phyloP scores from a whole-genome alignment of 768 basidiomycete genomes.

The Rhizopogon sp. region DNA sequence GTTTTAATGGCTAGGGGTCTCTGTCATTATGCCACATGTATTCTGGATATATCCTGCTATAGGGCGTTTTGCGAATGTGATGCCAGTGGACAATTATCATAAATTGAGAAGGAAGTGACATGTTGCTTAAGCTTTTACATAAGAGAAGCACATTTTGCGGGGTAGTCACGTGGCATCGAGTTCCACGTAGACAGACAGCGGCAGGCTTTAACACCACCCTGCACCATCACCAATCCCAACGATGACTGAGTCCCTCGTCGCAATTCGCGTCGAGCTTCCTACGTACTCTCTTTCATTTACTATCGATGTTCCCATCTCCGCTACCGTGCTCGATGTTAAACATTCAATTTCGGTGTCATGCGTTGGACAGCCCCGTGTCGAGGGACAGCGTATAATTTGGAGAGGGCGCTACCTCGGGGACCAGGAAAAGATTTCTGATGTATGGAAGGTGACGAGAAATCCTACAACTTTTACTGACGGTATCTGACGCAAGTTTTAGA shows the following conservation, averaged over 20 bases:
- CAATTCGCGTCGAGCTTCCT: constrained; percentile 70
- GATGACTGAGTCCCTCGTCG: constrained; percentile 26
- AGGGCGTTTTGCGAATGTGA: background rate
- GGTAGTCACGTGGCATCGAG: constrained; percentile 20
- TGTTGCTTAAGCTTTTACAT: too few species aligned
- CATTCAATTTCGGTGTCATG: constrained; percentile 56
- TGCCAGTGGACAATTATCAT: too few species aligned
- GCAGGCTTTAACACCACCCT: background rate
- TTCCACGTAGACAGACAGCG: constrained; percentile 21
- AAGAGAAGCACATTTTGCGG: background rate
- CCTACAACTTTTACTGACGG: background rate
- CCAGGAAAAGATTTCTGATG: constrained; percentile 55
- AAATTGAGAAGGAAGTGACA: too few species aligned
- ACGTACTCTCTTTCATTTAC: constrained; percentile 64
- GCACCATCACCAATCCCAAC: constrained; percentile 1
- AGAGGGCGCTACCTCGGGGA: constrained; percentile 63
- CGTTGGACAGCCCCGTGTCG: constrained; percentile 56
- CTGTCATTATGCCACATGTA: background rate
- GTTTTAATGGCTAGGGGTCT: constrained; percentile 24
- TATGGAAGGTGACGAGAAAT: constrained; percentile 59
- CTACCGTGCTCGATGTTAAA: constrained; percentile 62
- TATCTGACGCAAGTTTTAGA: constrained; percentile 29
- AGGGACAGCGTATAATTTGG: constrained; percentile 77
- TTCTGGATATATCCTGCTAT: background rate
- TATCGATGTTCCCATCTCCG: constrained; percentile 41